Evolutionary conservation across 805 yeast genomes (phyloP).

Genomic region (Tetrapisispora phaffii): DNA sequence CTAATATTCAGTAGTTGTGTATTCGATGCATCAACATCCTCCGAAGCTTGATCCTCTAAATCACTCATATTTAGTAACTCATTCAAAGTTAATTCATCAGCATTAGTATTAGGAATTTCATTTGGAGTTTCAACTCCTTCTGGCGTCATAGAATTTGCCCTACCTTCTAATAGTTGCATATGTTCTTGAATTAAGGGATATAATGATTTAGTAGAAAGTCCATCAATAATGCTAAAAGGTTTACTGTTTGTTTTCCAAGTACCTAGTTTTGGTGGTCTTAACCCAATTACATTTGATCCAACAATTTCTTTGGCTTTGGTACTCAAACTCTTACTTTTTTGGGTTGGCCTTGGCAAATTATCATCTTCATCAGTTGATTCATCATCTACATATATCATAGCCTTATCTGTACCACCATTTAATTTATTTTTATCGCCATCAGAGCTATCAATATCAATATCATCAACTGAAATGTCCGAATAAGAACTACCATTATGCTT

Average conservation of each 20-base stretch:
- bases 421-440: conserved; percentile 20
- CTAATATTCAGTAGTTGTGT: conserved; percentile 23
- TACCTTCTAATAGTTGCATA: conserved; percentile 20
- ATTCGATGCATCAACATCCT: conserved; percentile 37
- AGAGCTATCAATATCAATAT: conserved; percentile 3
- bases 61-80: conserved; percentile 84
- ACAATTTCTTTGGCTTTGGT: conserved; percentile 84
- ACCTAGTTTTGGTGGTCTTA: conserved; percentile 86
- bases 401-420: conserved; percentile 14
- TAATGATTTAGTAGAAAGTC: conserved; percentile 78
- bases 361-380: conserved; percentile 92
- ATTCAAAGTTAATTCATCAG: conserved; percentile 46
- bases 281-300: conserved; percentile 75
- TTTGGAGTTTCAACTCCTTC: conserved; percentile 5
- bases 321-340: conserved; percentile 50
- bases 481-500: conserved; percentile 28
- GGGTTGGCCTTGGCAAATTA: conserved; percentile 58
- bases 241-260: conserved; percentile 80
- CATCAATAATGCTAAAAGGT: conserved; percentile 92
- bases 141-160: conserved; percentile 18
- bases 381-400: conserved; percentile 46
- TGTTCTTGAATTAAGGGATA: conserved; percentile 38
- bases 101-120: conserved; percentile 13
- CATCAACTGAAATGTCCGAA: conserved; percentile 8
- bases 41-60: conserved; percentile 57